These are phyloP conservation scores for Trichoderma citrinoviride DNA, from an alignment of 2,329 filamentous ascomycete genomes.

Conservation along the genomic window DNA sequence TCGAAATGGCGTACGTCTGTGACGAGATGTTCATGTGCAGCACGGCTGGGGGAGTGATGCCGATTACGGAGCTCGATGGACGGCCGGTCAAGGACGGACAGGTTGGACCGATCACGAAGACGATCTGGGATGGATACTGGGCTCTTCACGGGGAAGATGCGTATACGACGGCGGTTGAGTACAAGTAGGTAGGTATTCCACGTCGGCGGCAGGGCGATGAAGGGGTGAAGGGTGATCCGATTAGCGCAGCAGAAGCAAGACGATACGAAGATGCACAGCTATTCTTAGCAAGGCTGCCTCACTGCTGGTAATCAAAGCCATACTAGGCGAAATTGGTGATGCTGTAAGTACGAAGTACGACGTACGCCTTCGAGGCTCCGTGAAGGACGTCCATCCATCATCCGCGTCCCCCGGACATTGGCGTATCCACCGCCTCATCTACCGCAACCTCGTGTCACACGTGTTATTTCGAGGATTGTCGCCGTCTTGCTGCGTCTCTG, in stretches of 20 bases:
- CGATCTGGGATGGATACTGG: slow-evolving; percentile 7
- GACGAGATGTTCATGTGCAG: slow-evolving; percentile 15
- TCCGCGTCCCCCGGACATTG: not conserved
- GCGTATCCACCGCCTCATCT: not conserved
- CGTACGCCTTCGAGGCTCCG: too few relatives aligned
- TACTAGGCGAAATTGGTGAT: too few relatives aligned
- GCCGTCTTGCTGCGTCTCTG: not conserved
- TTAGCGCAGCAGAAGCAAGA: too few relatives aligned
- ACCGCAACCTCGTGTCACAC: not conserved
- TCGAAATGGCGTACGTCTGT: slow-evolving; percentile 2
- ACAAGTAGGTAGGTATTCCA: not conserved
- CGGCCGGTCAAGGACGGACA: slow-evolving; percentile 1
- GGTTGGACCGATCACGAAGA: slow-evolving; percentile 5
- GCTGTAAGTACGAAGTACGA: too few relatives aligned
- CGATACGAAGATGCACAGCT: too few relatives aligned
- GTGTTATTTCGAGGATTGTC: not conserved
- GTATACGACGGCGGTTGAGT: not conserved
- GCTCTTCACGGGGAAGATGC: not conserved
- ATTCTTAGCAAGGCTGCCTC: too few relatives aligned
- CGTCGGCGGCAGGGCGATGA: too few relatives aligned
- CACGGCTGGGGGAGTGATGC: slow-evolving; percentile 1
- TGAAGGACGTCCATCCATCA: too few relatives aligned
- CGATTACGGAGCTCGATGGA: slow-evolving; percentile 10
- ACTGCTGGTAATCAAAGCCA: too few relatives aligned
- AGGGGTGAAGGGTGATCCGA: too few relatives aligned